Evolutionary conservation across 2,329 filamentous ascomycete genomes (phyloP).

Genomic region (Colletotrichum sp.): DNA sequence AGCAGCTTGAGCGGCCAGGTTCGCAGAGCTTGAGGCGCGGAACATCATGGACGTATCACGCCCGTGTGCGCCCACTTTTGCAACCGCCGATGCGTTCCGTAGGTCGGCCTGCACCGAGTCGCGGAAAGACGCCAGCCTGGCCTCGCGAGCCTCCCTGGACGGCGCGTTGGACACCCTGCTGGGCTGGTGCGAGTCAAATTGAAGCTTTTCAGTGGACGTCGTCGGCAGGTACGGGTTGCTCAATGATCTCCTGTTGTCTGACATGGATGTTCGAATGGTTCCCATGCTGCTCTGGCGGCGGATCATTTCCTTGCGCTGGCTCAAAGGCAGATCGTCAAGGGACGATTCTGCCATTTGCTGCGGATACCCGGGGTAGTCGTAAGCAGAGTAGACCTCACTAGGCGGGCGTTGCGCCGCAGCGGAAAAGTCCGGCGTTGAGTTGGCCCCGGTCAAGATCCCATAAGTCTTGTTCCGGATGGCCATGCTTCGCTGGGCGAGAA

Average conservation of each 20-base stretch:
- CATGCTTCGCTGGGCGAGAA: conserved; percentile 61
- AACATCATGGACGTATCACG: conserved; percentile 43
- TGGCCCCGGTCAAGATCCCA: conserved; percentile 35
- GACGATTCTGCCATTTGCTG: background rate
- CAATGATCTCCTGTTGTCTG: background rate
- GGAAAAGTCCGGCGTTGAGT: conserved; percentile 29
- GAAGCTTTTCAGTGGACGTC: conserved; percentile 33
- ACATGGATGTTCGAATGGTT: conserved; percentile 31
- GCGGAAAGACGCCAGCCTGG: conserved; percentile 71
- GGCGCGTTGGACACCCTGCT: conserved; percentile 49
- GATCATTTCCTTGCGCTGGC: conserved; percentile 68
- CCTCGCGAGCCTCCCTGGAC: conserved; percentile 53
- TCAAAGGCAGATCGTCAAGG: conserved; percentile 74
- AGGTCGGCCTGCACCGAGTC: conserved; percentile 69
- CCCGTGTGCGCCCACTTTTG: conserved; percentile 29
- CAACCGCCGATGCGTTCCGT: conserved; percentile 43
- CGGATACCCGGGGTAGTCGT: conserved; percentile 37
- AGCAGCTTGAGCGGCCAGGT: conserved; percentile 22
- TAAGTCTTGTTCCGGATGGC: conserved; percentile 58
- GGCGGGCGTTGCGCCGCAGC: conserved; percentile 27
- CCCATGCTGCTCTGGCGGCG: conserved; percentile 49
- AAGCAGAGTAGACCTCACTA: conserved; percentile 48
- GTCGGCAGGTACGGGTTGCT: background rate
- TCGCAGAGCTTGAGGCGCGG: conserved; percentile 30
- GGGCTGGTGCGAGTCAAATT: conserved; percentile 62